A percentile compares a stretch with the other conserved stretches of the same genome.
Evolutionary conservation across 2,329 filamentous ascomycete genomes (phyloP).

Genomic region (Penicillium sp.): DNA sequence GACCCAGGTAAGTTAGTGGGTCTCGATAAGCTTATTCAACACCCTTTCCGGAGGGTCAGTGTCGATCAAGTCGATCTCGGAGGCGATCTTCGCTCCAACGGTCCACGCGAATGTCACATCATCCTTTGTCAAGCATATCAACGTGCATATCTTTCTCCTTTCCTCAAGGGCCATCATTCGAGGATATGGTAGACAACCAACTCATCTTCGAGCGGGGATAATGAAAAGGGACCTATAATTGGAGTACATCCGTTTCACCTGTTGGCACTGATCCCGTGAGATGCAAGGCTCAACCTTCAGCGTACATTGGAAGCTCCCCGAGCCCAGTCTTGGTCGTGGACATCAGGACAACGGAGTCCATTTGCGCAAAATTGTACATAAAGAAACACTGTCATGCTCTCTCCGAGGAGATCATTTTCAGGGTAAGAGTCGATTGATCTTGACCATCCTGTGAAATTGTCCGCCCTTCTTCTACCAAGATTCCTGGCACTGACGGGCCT

Average conservation of each 20-base stretch:
- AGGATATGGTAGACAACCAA: neutral
- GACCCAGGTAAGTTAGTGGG: neutral
- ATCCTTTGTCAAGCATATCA: neutral
- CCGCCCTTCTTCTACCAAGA: neutral
- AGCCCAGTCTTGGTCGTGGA: neutral
- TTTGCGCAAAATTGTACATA: neutral
- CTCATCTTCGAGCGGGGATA: neutral
- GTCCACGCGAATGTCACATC: neutral
- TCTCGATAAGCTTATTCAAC: constrained; percentile 1
- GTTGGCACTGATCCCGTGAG: neutral
- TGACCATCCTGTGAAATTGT: neutral
- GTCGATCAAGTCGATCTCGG: neutral
- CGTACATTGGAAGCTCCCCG: neutral
- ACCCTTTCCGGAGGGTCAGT: neutral
- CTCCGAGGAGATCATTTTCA: neutral
- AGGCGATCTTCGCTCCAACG: neutral
- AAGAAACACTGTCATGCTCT: neutral
- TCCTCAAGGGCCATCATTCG: neutral
- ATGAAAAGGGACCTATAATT: neutral
- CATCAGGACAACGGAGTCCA: neutral
- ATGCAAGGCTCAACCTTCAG: neutral
- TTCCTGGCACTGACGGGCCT: neutral
- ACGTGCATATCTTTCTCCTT: neutral
- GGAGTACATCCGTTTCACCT: neutral
- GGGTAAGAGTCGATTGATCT: too few species aligned